These are phyloP conservation scores for Cytospora schulzeri DNA, from an alignment of 2,329 filamentous ascomycete species.

Conservation along the genomic window DNA sequence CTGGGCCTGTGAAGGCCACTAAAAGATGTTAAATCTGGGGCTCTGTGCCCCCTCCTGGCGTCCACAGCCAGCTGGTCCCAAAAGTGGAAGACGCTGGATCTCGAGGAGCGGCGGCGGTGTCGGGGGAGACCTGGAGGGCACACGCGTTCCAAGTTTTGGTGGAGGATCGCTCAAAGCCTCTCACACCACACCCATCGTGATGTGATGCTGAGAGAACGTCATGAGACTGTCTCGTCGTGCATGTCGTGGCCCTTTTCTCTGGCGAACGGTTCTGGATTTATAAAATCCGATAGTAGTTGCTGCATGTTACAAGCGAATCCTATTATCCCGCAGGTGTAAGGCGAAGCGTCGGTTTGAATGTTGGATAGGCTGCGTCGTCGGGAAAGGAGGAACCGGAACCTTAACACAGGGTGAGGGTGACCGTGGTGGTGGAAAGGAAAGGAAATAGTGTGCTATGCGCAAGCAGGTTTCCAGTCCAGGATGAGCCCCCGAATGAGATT, in stretches of 20 bases:
- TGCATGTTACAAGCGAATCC: not conserved
- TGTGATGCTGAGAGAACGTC: constrained; percentile 20
- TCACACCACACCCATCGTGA: constrained; percentile 6
- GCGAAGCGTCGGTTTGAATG: not conserved
- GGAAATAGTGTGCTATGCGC: not conserved
- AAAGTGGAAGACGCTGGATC: constrained; percentile 10
- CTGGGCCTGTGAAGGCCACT: constrained; percentile 27
- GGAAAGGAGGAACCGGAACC: not conserved
- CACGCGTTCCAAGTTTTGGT: constrained; percentile 21
- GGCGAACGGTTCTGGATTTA: not conserved
- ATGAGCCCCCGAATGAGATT: constrained; percentile 23
- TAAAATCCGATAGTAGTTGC: not conserved
- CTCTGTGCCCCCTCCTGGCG: constrained; percentile 23
- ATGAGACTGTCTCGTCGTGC: constrained; percentile 15
- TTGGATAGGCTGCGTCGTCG: constrained; percentile 2
- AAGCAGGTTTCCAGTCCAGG: constrained; percentile 10
- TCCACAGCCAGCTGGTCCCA: constrained; percentile 19
- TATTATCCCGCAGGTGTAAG: not conserved
- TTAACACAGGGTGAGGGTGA: not conserved
- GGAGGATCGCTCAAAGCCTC: constrained; percentile 17
- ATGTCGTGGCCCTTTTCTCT: not conserved
- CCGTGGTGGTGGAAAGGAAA: constrained; percentile 7
- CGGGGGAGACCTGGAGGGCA: constrained; percentile 5
- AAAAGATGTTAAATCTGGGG: constrained; percentile 24
- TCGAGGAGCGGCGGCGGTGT: constrained; percentile 10